Percentiles rank a stretch among this genome's conserved stretches.
Evolutionary conservation across 352 stramenopile genomes (phyloP).

Genomic region (Globisporangium canariense): DNA sequence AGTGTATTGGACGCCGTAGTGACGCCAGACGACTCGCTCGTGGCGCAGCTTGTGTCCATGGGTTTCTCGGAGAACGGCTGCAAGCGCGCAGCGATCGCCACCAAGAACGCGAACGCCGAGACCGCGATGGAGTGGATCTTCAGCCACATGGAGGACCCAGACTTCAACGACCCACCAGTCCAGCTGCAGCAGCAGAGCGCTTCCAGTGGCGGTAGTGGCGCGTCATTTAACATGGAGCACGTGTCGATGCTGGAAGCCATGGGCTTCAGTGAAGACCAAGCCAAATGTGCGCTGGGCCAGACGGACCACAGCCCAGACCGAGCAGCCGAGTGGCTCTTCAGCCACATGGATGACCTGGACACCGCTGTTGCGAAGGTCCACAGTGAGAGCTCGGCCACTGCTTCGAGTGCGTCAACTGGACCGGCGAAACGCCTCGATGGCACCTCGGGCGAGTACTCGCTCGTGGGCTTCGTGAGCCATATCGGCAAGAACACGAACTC

Average conservation of each 20-base stretch:
- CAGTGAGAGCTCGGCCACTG: slow-evolving; percentile 17
- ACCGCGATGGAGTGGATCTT: slow-evolving; percentile 98
- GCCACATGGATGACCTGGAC: slow-evolving; percentile 96
- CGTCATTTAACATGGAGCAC: slow-evolving; percentile 78
- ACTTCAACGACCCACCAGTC: slow-evolving; percentile 94
- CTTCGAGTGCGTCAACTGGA: slow-evolving; percentile 9
- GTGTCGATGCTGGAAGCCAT: slow-evolving; percentile 74
- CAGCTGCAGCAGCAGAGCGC: slow-evolving; percentile 14
- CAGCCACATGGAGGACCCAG: slow-evolving; percentile 96
- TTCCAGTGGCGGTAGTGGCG: slow-evolving; percentile 23
- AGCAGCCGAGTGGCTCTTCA: slow-evolving; percentile 98
- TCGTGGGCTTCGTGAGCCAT: slow-evolving; percentile 98
- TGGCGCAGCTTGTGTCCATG: slow-evolving; percentile 97
- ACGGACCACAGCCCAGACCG: slow-evolving; percentile 90
- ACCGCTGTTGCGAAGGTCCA: slow-evolving; percentile 72
- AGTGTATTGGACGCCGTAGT: slow-evolving; percentile 24
- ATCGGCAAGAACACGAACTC: slow-evolving; percentile 97
- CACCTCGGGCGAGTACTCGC: slow-evolving; percentile 81
- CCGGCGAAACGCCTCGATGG: slow-evolving; percentile 57
- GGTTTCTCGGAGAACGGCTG: slow-evolving; percentile 98
- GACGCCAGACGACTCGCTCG: slow-evolving; percentile 86
- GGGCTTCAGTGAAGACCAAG: slow-evolving; percentile 90
- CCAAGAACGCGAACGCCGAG: slow-evolving; percentile 88
- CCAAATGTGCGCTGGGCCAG: slow-evolving; percentile 90
- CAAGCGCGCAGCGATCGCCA: slow-evolving; percentile 93